Evolutionary conservation across 805 yeast genomes (phyloP), one percentile per base, ranked within the genome.

Genomic region (Candida qinlingensis): DNA sequence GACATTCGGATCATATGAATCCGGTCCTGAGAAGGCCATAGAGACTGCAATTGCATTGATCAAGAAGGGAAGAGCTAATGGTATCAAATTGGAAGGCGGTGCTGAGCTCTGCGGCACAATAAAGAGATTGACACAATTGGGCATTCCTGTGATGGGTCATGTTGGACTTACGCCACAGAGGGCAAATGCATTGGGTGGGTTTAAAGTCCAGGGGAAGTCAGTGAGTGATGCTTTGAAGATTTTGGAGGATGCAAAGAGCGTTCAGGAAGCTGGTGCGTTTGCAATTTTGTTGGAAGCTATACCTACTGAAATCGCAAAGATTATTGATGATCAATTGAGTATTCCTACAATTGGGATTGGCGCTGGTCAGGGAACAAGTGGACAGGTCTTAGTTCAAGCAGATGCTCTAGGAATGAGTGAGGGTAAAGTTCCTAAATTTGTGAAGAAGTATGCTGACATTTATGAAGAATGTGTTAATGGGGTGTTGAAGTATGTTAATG

Each of bases 301-400:
- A 4, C 99, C 99, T 1, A 79, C 78, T 48, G 75, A 75, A 48
- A 67, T 94, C 10, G 92, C 92, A 0, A 64, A 71, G 40, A 69
- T 71, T 48, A 79, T 94, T 30, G 86, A 97, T 0, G 62, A 72
- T 2, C 68, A 71, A 11, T 63, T 90, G 33, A 44, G 62, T 1
- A 72, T 92, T 1, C 97, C 98, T 0, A 87, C 95, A 1, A 90
- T 92, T 55, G 99, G 99, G 4, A 92, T 92, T 43, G 99, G 99
- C 5, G 97, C 98, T 0, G 98, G 99, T 0, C 78, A 81, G 26
- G 69, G 69, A 7, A 84, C 92, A 7, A 79, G 87, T 35, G 98
- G 96, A 0, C 98, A 94, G 65, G 96, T 92, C 1, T 73, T 92
- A 37, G 99, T 92, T 0, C 82, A 86, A 64, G 79, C 87, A 4